These are phyloP conservation scores for Cynara cardunculus DNA, from an alignment of 129 eudicot genomes.

Conservation along the genomic window DNA sequence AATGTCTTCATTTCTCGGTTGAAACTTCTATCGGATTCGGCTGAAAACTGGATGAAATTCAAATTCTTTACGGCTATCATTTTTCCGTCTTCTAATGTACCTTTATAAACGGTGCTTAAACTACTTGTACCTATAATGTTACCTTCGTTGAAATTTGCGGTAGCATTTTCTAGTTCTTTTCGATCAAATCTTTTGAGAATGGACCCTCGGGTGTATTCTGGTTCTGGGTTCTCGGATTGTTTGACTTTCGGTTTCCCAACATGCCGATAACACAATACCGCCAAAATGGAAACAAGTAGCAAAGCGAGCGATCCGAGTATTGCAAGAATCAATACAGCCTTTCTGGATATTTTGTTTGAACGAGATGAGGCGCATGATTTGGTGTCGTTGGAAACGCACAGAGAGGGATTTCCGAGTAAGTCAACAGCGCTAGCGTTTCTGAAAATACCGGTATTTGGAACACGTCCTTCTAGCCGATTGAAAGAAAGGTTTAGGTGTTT, in stretches of 20 bases:
- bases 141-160: constrained; percentile 49
- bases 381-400: constrained; percentile 44
- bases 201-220: constrained; percentile 28
- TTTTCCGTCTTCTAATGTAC: constrained; percentile 57
- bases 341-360: constrained; percentile 32
- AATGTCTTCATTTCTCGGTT: constrained; percentile 61
- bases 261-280: constrained; percentile 19
- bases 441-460: constrained; percentile 53
- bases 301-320: constrained; percentile 38
- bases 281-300: constrained; percentile 29
- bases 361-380: constrained; percentile 30
- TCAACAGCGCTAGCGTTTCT: constrained; percentile 30
- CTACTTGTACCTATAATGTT: constrained; percentile 65
- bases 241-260: constrained; percentile 15
- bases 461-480: constrained; percentile 72
- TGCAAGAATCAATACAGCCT: constrained; percentile 34
- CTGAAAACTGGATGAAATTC: constrained; percentile 53
- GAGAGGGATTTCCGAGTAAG: constrained; percentile 61
- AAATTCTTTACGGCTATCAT: constrained; percentile 64
- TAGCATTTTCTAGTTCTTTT: constrained; percentile 56
- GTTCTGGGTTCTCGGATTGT: constrained; percentile 24
- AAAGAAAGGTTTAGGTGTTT: constrained; percentile 64
- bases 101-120: constrained; percentile 87
- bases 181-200: constrained; percentile 52
- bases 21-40: constrained; percentile 67